Evolutionary conservation across 148 eudicot species (phyloP), one percentile per base, ranked within the genome.

Genomic region (Tetragonia tetragonoides): DNA sequence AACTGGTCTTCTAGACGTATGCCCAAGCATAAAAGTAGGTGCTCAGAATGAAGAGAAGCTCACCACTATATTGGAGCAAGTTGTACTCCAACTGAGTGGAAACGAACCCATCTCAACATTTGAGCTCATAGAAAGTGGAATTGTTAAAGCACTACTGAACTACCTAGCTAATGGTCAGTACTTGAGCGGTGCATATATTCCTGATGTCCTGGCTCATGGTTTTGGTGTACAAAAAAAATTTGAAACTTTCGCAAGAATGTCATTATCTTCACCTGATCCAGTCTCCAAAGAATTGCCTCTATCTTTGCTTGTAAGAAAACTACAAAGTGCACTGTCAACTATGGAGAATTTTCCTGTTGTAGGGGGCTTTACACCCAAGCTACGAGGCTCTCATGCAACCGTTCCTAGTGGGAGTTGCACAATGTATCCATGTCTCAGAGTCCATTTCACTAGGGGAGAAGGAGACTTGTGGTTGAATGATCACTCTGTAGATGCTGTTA

Each of bases 41-140:
- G 73, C 42, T 67, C 82, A 79, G 70, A 73, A 80, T 72, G 89
- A 90, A 75, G 97, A 89, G 81, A 88, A 81, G 66, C 89, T 90
- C 34, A 70, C 70, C 71, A 24, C 68, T 73, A 78, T 89, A 62
- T 74, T 95, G 84, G 84, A 83, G 74, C 83, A 86, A 82, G 88
- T 91, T 28, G 80, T 93, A 89, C 85, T 76, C 11, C 88, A 84
- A 80, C 81, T 95, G 44, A 86, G 87, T 82, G 94, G 92, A 63
- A 80, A 72, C 67, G 94, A 87, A 83, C 82, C 90, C 37, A 86
- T 93, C 81, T 95, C 99, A 56, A 93, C 97, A 77, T 95, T 95
- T 89, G 99, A 93, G 70, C 88, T 95, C 73, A 82, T 95, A 61
- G 99, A 90, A 81, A 95, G 99, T 88, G 97, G 99, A 62, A 89